Percentiles rank a stretch among this genome's conserved stretches.
Evolutionary conservation across 148 eudicot species (phyloP).

Genomic region (Silene conica): DNA sequence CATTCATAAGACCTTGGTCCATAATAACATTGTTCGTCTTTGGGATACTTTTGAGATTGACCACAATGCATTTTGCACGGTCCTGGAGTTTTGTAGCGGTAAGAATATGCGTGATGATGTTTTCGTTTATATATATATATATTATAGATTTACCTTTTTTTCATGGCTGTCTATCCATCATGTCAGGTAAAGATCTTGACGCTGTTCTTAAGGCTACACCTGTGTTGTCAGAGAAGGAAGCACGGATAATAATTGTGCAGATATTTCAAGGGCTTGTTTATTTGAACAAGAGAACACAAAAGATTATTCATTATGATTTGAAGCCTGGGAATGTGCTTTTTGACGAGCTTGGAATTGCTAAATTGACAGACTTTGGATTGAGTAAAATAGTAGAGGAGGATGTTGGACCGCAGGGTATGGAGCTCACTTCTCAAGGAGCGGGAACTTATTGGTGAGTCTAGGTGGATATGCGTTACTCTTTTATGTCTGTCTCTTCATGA

Average conservation of each 20-base stretch:
- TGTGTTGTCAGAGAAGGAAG: conserved; percentile 83
- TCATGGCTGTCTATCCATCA: not conserved
- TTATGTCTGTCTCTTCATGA: not conserved
- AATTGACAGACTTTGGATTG: conserved; percentile 95
- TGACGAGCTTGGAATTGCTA: conserved; percentile 92
- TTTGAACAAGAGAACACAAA: conserved; percentile 85
- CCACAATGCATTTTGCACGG: conserved; percentile 89
- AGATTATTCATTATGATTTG: conserved; percentile 91
- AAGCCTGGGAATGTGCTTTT: conserved; percentile 98
- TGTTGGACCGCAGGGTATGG: conserved; percentile 98
- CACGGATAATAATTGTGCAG: conserved; percentile 88
- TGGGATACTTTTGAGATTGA: conserved; percentile 99
- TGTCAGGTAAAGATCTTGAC: conserved; percentile 97
- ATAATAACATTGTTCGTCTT: conserved; percentile 88
- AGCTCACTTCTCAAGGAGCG: conserved; percentile 98
- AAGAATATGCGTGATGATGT: not conserved
- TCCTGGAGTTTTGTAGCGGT: conserved; percentile 95
- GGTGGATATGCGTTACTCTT: not conserved
- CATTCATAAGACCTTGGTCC: conserved; percentile 94
- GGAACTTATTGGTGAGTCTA: conserved; percentile 95
- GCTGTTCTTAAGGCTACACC: conserved; percentile 93
- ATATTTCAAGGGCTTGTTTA: conserved; percentile 95
- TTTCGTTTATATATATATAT: not conserved
- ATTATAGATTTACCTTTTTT: not conserved
- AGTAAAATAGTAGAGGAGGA: conserved; percentile 97